phyloP scores from a whole-genome alignment of 257 asterid species.

The Ilex asprella region DNA sequence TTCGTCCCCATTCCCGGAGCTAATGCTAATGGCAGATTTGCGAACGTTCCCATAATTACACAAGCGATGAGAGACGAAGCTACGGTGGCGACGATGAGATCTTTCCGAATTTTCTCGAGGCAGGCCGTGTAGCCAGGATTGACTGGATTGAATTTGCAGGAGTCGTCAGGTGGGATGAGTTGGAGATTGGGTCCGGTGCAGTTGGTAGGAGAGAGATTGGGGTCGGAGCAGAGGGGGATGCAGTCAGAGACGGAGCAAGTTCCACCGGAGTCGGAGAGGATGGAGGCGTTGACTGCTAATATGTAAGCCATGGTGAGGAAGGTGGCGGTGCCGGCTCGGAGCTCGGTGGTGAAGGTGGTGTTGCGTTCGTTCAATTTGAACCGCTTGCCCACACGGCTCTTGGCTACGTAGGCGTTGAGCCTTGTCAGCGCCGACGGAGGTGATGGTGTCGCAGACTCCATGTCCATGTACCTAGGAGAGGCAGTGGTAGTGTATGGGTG shows the following conservation, averaged over 20 bases:
- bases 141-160: slow-evolving; percentile 81
- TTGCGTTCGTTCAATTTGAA: slow-evolving; percentile 76
- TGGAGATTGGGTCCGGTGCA: slow-evolving; percentile 42
- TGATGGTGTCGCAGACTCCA: slow-evolving; percentile 32
- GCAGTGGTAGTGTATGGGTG: not conserved
- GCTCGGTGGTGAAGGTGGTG: slow-evolving; percentile 88
- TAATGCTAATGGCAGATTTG: slow-evolving; percentile 66
- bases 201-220: slow-evolving; percentile 30
- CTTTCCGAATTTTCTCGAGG: slow-evolving; percentile 51
- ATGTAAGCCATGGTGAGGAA: slow-evolving; percentile 98
- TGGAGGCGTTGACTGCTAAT: slow-evolving; percentile 95
- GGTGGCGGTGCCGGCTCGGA: slow-evolving; percentile 97
- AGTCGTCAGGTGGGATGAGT: slow-evolving; percentile 43
- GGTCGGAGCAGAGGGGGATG: slow-evolving; percentile 63
- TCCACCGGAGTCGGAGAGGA: slow-evolving; percentile 86
- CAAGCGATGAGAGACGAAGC: slow-evolving; percentile 80
- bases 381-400: slow-evolving; percentile 45
- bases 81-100: slow-evolving; percentile 77
- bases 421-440: slow-evolving; percentile 29
- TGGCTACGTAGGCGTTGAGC: slow-evolving; percentile 51
- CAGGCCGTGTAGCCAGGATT: slow-evolving; percentile 93
- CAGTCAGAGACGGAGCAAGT: slow-evolving; percentile 90
- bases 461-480: slow-evolving; percentile 35
- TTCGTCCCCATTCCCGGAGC: slow-evolving; percentile 97
- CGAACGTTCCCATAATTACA: slow-evolving; percentile 73